Conservation (phyloP, 2,329 filamentous ascomycete species). For the Cladosporium colombiae region DNA sequence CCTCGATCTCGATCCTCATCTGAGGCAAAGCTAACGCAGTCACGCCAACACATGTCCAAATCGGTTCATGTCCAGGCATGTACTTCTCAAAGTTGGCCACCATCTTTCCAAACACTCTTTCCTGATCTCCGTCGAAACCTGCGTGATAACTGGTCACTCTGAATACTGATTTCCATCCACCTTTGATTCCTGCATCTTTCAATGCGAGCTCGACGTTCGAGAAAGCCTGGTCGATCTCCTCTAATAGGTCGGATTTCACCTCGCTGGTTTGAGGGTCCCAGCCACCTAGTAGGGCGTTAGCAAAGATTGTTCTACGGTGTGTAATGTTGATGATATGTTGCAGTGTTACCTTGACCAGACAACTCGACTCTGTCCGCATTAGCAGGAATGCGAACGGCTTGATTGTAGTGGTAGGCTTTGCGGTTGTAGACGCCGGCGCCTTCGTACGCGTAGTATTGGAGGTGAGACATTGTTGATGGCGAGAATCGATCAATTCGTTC, state of each 20-base stretch:
- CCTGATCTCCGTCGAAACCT: constrained; percentile 9
- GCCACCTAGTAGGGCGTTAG: constrained; percentile 31
- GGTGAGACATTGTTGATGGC: constrained; percentile 39
- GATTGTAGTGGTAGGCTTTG: constrained; percentile 37
- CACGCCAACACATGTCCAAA: constrained; percentile 59
- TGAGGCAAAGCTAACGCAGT: constrained; percentile 47
- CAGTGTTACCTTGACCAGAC: constrained; percentile 39
- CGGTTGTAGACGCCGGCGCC: constrained; percentile 41
- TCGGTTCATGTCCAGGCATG: constrained; percentile 55
- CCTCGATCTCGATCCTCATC: constrained; percentile 63
- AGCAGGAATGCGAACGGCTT: constrained; percentile 37
- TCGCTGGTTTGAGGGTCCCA: constrained; percentile 35
- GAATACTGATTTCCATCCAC: constrained; percentile 56
- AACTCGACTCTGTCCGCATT: constrained; percentile 40
- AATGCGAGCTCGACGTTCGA: constrained; percentile 57
- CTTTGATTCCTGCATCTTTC: constrained; percentile 54
- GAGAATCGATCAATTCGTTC: background rate
- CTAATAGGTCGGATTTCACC: constrained; percentile 26
- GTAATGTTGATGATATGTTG: background rate
- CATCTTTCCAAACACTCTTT: constrained; percentile 43
- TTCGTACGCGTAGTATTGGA: constrained; percentile 44
- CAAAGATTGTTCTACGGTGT: background rate
- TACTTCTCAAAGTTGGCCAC: constrained; percentile 52
- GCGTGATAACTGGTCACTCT: constrained; percentile 36
- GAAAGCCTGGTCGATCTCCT: constrained; percentile 50